phyloP scores from a whole-genome alignment of 2,329 filamentous ascomycete species.

The Hypoxylon sp. region DNA sequence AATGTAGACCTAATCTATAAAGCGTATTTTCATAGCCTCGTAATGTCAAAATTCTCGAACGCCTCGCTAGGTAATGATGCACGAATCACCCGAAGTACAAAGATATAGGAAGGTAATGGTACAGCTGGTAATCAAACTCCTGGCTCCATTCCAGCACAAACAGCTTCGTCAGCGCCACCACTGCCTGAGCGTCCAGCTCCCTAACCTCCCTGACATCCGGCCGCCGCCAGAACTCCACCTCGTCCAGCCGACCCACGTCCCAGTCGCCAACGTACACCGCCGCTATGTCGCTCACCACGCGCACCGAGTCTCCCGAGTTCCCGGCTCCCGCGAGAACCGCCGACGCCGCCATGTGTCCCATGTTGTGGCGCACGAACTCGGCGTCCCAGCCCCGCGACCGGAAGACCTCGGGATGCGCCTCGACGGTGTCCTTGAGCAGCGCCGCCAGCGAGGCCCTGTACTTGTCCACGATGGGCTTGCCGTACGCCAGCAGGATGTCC shows the following conservation, averaged over 20 bases:
- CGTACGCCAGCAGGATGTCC: conserved; percentile 53
- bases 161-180: conserved; percentile 54
- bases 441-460: conserved; percentile 46
- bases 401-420: conserved; percentile 28
- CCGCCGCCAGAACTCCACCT: conserved; percentile 44
- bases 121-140: conserved; percentile 57
- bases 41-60: neutral
- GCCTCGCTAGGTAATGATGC: neutral
- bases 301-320: conserved; percentile 53
- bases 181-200: conserved; percentile 42
- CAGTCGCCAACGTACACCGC: conserved; percentile 39
- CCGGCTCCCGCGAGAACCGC: conserved; percentile 52
- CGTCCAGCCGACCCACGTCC: conserved; percentile 42
- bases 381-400: conserved; percentile 50
- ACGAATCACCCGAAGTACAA: conserved; percentile 44
- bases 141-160: conserved; percentile 56
- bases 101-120: conserved; percentile 53
- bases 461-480: conserved; percentile 48
- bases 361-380: conserved; percentile 49
- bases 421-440: conserved; percentile 37
- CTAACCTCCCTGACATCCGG: conserved; percentile 1
- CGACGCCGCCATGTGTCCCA: conserved; percentile 52
- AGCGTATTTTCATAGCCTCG: neutral
- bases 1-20: neutral
- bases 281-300: conserved; percentile 52